These are phyloP conservation scores for Chlorophyllum brunneum DNA, from an alignment of 768 basidiomycete species.

Conservation along the genomic window DNA sequence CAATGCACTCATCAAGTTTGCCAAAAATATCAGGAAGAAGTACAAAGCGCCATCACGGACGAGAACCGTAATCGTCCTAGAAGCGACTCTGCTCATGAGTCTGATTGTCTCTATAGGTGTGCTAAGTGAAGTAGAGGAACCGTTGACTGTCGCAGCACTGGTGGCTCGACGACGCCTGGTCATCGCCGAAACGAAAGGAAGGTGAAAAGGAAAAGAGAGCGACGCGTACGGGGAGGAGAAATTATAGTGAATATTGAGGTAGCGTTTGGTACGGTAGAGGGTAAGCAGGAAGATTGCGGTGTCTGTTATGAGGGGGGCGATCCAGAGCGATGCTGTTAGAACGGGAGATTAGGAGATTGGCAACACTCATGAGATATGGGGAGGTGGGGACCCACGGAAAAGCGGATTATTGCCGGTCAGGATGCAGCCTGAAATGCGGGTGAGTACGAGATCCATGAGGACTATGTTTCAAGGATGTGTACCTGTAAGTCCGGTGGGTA, in stretches of 20 bases:
- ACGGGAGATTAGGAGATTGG: neutral
- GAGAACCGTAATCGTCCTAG: conserved; percentile 21
- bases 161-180: neutral
- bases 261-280: conserved; percentile 14
- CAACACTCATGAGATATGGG: neutral
- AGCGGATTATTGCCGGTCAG: conserved; percentile 18
- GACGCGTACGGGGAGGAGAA: neutral
- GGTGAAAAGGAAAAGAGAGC: neutral
- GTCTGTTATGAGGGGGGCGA: conserved; percentile 21
- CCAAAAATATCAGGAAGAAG: conserved; percentile 23
- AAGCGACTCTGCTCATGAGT: conserved; percentile 3
- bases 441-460: neutral
- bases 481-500: conserved; percentile 23
- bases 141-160: too few species aligned
- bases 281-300: conserved; percentile 17
- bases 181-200: neutral
- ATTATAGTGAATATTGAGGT: neutral
- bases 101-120: neutral
- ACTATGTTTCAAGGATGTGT: neutral
- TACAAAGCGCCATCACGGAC: conserved; percentile 24
- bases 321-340: conserved; percentile 20
- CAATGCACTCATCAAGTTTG: conserved; percentile 24
- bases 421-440: conserved; percentile 20
- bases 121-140: neutral
- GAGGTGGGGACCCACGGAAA: conserved; percentile 19